These are phyloP conservation scores for Nemania sp. DNA, from an alignment of 2,329 filamentous ascomycete species.

Conservation along the genomic window DNA sequence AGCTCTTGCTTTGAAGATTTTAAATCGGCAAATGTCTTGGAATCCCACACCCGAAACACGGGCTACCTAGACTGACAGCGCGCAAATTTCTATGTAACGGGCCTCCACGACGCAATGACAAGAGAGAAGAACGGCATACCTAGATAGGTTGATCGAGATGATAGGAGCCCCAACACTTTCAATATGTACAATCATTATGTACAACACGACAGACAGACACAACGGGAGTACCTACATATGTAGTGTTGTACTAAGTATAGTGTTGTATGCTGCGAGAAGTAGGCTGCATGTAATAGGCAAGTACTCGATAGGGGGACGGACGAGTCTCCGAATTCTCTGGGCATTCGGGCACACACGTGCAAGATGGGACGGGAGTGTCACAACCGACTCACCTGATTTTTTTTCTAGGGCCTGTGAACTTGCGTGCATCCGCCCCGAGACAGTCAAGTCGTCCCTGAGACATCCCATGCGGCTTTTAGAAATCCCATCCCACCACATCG, in stretches of 20 bases:
- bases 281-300: slow-evolving; percentile 27
- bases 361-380: slow-evolving; percentile 15
- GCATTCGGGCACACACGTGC: slow-evolving; percentile 21
- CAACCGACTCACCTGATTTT: slow-evolving; percentile 30
- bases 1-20: slow-evolving; percentile 34
- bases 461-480: slow-evolving; percentile 22
- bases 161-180: slow-evolving; percentile 2
- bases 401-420: not conserved
- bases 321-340: slow-evolving; percentile 25
- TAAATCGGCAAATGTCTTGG: slow-evolving; percentile 5
- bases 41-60: slow-evolving; percentile 7
- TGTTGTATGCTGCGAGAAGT: slow-evolving; percentile 6
- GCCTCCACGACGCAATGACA: not conserved
- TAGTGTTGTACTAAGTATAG: not conserved
- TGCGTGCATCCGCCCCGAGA: slow-evolving; percentile 21
- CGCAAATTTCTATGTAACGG: not conserved
- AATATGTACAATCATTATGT: no score
- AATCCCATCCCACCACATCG: slow-evolving; percentile 19
- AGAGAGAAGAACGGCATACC: not conserved
- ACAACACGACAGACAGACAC: not conserved
- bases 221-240: not conserved
- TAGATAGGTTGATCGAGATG: not conserved
- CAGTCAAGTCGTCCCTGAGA: slow-evolving; percentile 21
- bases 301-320: slow-evolving; percentile 26
- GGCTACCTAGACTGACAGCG: not conserved